Evolutionary conservation across 139 green algal genomes (phyloP), one percentile per base, ranked within the genome.

Genomic region (Microglena sp.): DNA sequence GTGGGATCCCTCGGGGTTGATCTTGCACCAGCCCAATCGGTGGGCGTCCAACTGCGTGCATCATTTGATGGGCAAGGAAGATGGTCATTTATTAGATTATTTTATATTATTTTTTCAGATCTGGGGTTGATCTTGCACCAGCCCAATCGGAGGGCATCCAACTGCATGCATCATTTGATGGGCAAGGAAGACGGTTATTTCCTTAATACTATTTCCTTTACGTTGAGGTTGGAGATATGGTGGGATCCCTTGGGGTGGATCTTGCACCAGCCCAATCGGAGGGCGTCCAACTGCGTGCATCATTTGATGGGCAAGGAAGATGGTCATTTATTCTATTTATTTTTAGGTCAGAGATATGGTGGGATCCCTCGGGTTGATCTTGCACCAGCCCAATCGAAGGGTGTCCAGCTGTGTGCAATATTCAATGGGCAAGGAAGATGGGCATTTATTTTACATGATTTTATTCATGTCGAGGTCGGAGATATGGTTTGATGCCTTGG

Each of bases 221-320:
- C n/a, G n/a, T n/a, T n/a, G 28, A 95, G 82, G 45, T 98, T 89
- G 1, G 87, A 84, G 18, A 97, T 60, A 0, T 82, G 83, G 44
- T 84, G 71, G 0, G 87, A 87, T 2, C 93, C 93, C 21, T 90
- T 68, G 65, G 22, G 46, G 22, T 86, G 87, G n/a, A 97, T 46
- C 77, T 97, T 97, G 84, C 93, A 99, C 93, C 93, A 99, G 6
- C 93, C 93, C 34, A 98, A 64, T 70, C 92, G 90, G 62, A 96
- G 67, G 1, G 70, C 74, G 55, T 88, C 78, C 33, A 96, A 62
- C 77, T 88, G 74, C 28, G 64, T 55, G 30, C 26, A n/a, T 18
- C 5, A 33, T 30, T 22, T 18, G 24, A 50, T 15, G 0, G 22
- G 46, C 34, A 2, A 70, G 53, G 53, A 34, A 34, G 45, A 6